Evolutionary conservation across 1,284 basidiomycete genomes (phyloP), one percentile per base, ranked within the genome.

Genomic region (Taiwanofungus camphoratus): DNA sequence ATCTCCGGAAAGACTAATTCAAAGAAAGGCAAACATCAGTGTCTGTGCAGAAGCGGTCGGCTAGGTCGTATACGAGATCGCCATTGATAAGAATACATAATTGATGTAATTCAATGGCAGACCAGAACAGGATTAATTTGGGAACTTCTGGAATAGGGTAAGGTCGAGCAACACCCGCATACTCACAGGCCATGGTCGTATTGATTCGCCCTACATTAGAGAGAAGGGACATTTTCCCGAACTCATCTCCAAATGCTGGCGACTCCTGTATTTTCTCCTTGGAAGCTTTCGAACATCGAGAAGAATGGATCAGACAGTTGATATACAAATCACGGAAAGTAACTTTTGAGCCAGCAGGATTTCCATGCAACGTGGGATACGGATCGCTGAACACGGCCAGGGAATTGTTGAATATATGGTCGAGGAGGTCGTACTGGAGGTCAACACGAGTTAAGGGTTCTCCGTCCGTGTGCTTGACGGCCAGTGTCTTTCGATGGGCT

Each of bases 151-250:
- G 26, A 27, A 13, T 13, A 27, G 26, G n/a, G n/a, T 13, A 27
- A 13, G 20, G 7, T n/a, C 29, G 35, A 19, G 11, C 22, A 33
- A 16, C 31, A 33, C 16, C 12, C 8, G 22, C 31, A 15, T 7
- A 68, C 82, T 71, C 62, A 91, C 88, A 94, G 45, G 92, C 92
- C 76, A 93, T 85, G 23, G 92, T 94, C 19, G 92, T 94, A 60
- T 94, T 95, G 62, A 95, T 90, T 45, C 91, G 73, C n/a, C 92
- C 92, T 38, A 93, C 84, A 56, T 95, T 95, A 39, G 92, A 88
- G 35, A 95, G 71, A 21, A 95, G 69, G 32, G 87, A 86, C 34
- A 93, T 77, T 68, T 88, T 92, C 39, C 81, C 86, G 52, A 92
- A 80, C 63, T 92, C 90, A 44, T 82, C 69, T 3, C 81, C 86